Base-by-base conservation (phyloP, 805 yeast species). In the Isabelozyma gotoi region DNA sequence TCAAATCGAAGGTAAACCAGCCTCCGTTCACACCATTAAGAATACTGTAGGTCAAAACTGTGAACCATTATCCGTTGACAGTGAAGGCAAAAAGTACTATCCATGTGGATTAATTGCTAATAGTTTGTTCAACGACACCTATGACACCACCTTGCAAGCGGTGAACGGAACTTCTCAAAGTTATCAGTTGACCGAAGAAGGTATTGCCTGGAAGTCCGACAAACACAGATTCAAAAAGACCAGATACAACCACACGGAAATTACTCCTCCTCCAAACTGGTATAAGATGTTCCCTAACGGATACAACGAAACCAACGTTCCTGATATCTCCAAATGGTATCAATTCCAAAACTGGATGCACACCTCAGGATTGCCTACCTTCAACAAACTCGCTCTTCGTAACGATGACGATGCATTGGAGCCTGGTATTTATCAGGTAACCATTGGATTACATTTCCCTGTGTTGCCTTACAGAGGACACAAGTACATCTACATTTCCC, bases 41-140 rank as follows among this genome's bases (percentile, higher is more conserved):
- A 55, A 71, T 50, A 65, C 74, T 5, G 66, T 59, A n/a, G 77
- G 77, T 2, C 71, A 67, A 47, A 72, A 72, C 53, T 72, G 77
- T 50, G 57, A 69, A 51, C 77, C 77, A 11, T 63, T 72, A 45
- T 59, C 70, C 7, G 41, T 51, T 1, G 60, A 70, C 46, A 40
- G 56, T 2, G 48, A 67, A 19, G 84, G 84, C 12, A 78, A 65
- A 63, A 76, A 68, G 40, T 76, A 76, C 48, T 87, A 87, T 57
- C 96, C 96, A 11, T 87, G 96, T 65, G 96, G 96, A 1, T 69
- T 87, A 46, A 86, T 87, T 57, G 94, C 96, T 14, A 87, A 87
- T 60, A 78, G 91, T 7, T 53, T 85, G 53, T 87, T 86, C 66
- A 87, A 87, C 62, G 96, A 87, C 56, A 85, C 94, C 0, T 84